Evolutionary conservation across 371 early-diverging fungal species (phyloP).

Genomic region (Batkoa obscura): DNA sequence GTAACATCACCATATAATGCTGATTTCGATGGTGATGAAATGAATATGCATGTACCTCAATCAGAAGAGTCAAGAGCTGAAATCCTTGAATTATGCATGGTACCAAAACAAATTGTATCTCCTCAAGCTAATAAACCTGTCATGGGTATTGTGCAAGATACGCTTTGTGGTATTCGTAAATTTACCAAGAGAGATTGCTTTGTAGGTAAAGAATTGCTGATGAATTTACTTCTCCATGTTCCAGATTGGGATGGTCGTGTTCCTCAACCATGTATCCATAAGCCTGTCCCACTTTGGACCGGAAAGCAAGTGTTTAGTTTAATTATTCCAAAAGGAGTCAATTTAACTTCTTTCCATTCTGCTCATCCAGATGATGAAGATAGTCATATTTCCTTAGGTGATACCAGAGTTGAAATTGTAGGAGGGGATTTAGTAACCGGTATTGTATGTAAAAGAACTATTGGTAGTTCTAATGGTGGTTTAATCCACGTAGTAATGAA

Average conservation of each 20-base stretch:
- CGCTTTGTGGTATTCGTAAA: conserved; percentile 90
- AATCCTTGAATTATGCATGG: conserved; percentile 90
- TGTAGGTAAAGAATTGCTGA: conserved; percentile 74
- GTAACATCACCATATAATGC: conserved; percentile 99
- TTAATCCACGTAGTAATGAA: conserved; percentile 93
- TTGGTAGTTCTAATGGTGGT: conserved; percentile 86
- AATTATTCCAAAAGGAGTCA: conserved; percentile 86
- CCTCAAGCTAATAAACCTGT: conserved; percentile 98
- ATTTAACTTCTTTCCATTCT: conserved; percentile 51
- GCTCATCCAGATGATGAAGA: conserved; percentile 68
- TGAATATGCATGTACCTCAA: conserved; percentile 99
- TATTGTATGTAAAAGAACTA: conserved; percentile 94
- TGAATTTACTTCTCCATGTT: conserved; percentile 91
- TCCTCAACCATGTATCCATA: conserved; percentile 85
- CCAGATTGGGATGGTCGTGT: conserved; percentile 90
- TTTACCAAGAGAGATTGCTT: conserved; percentile 94
- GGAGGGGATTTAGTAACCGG: conserved; percentile 90
- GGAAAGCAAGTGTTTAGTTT: conserved; percentile 95
- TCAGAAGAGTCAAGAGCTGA: conserved; percentile 90
- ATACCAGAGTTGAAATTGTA: conserved; percentile 84
- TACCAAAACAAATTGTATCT: conserved; percentile 94
- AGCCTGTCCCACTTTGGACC: conserved; percentile 95
- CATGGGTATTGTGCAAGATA: conserved; percentile 99
- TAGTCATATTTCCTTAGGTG: conserved; percentile 66
- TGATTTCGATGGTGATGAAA: conserved; percentile 99